phyloP scores from a whole-genome alignment of 2,329 filamentous ascomycete species.

The Cadophora malorum region DNA sequence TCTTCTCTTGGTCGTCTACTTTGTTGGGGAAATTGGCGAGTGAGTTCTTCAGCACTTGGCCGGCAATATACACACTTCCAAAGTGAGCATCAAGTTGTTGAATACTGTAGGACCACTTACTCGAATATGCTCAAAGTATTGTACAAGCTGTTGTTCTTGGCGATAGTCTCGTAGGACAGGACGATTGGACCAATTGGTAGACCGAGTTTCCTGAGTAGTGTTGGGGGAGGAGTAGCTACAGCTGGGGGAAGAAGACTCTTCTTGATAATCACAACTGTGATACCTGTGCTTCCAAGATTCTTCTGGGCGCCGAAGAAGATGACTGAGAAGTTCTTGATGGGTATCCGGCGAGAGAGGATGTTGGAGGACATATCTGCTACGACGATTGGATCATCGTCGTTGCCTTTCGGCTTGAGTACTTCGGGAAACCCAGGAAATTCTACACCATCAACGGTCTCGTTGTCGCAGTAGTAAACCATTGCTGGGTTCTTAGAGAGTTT shows the following conservation, averaged over 20 bases:
- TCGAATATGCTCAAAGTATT: slow-evolving; percentile 94
- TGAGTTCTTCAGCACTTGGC: slow-evolving; percentile 83
- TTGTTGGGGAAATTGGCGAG: slow-evolving; percentile 69
- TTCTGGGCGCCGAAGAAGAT: slow-evolving; percentile 97
- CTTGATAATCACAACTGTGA: slow-evolving; percentile 85
- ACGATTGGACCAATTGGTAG: slow-evolving; percentile 82
- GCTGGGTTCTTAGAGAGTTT: slow-evolving; percentile 71
- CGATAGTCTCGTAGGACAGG: slow-evolving; percentile 81
- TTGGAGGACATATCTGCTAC: slow-evolving; percentile 95
- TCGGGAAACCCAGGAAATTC: slow-evolving; percentile 82
- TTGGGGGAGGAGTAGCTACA: slow-evolving; percentile 67
- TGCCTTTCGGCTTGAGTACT: slow-evolving; percentile 60
- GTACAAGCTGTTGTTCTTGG: slow-evolving; percentile 94
- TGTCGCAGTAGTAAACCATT: slow-evolving; percentile 86
- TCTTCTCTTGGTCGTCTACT: slow-evolving; percentile 76
- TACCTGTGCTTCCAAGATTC: slow-evolving; percentile 85
- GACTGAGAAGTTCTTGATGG: slow-evolving; percentile 78
- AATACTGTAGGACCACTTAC: slow-evolving; percentile 49
- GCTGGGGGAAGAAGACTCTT: slow-evolving; percentile 78
- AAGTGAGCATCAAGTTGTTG: not conserved
- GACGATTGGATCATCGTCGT: slow-evolving; percentile 74
- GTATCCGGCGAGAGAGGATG: slow-evolving; percentile 81
- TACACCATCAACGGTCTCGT: slow-evolving; percentile 93
- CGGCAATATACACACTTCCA: slow-evolving; percentile 80
- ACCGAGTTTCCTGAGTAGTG: slow-evolving; percentile 74